Evolutionary conservation across 495 filamentous ascomycete species (phyloP), one percentile per base, ranked within the genome.

Genomic region (Penicillium egyptiacum): DNA sequence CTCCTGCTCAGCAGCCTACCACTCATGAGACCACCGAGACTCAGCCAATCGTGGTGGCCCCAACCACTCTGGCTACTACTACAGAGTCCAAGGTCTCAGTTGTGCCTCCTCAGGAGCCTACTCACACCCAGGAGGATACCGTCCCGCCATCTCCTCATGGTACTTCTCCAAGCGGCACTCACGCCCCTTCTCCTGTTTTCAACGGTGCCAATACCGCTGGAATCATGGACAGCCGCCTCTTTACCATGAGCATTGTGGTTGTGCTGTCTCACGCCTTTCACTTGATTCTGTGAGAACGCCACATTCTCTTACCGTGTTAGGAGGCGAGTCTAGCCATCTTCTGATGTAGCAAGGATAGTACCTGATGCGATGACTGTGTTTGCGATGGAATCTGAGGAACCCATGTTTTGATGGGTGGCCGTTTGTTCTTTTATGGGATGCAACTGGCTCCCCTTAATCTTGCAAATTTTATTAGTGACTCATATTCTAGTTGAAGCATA

Each of bases 401-500:
- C 41, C 41, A 22, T 44, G 19, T 45, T 37, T 54, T 17, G 5
- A 22, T 19, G 53, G 53, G 22, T 20, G 9, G 42, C 33, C 53
- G 7, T 39, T 22, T 41, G 3, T 39, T 16, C 47, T 55, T 30
- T 47, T 17, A 20, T 45, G 42, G 53, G 53, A 55, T 47, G 43
- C 42, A 17, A 46, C 12, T 28, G 20, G 42, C 25, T 47, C 42
- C 53, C 42, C 11, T 47, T 55, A 47, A 55, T 55, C n/a, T 47
- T 47, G 28, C 19, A 39, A 47, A 30, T 46, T 55, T 25, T 55
- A 47, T 14, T n/a, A 35, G 53, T 55, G 43, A 47, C 28, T 40
- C 42, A 55, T 55, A 37, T 37, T 46, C 22, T 55, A 55, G 53
- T 55, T 47, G 28, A 39, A 39, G 42, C 31, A 46, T 55, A 55